Evolutionary conservation across 2,329 filamentous ascomycete genomes (phyloP).

Genomic region (Xylariomycetidae sp.): DNA sequence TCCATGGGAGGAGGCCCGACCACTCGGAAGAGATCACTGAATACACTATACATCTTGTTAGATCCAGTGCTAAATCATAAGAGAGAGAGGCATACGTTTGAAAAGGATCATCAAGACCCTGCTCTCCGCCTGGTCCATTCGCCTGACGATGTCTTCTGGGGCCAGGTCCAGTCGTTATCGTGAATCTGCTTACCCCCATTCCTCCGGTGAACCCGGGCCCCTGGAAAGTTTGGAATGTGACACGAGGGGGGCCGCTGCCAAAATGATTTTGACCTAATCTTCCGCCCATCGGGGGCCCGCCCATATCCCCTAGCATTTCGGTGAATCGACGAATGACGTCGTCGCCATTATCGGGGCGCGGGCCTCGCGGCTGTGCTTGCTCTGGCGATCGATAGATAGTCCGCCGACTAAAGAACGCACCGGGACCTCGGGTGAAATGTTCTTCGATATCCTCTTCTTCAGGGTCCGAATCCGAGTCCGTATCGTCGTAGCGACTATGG

Average conservation of each 20-base stretch:
- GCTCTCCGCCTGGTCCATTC: conserved; percentile 3
- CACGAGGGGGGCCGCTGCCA: conserved; percentile 12
- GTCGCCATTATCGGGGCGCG: conserved; percentile 19
- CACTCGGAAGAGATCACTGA: conserved; percentile 40
- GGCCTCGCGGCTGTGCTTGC: conserved; percentile 6
- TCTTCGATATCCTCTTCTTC: conserved; percentile 57
- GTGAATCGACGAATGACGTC: conserved; percentile 36
- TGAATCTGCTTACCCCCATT: conserved; percentile 39
- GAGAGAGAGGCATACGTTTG: conserved; percentile 37
- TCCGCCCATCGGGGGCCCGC: conserved; percentile 17
- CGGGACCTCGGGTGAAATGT: conserved; percentile 34
- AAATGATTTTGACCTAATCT: conserved; percentile 14
- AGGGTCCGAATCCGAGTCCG: conserved; percentile 52
- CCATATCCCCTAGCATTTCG: conserved; percentile 26
- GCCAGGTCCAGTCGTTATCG: conserved; percentile 38
- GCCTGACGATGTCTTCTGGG: conserved; percentile 14
- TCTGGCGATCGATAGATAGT: conserved; percentile 25
- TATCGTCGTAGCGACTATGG: conserved; percentile 20
- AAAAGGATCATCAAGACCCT: conserved; percentile 35
- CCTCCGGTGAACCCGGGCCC: conserved; percentile 32
- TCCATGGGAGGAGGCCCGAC: conserved; percentile 29
- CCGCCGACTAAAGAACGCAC: conserved; percentile 37
- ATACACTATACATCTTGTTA: conserved; percentile 38
- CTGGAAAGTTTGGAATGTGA: conserved; percentile 30
- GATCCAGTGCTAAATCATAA: conserved; percentile 8